A percentile compares a stretch with the other conserved stretches of the same genome.
These are phyloP conservation scores for Chiua virens DNA, from an alignment of 768 basidiomycete species.

Conservation along the genomic window DNA sequence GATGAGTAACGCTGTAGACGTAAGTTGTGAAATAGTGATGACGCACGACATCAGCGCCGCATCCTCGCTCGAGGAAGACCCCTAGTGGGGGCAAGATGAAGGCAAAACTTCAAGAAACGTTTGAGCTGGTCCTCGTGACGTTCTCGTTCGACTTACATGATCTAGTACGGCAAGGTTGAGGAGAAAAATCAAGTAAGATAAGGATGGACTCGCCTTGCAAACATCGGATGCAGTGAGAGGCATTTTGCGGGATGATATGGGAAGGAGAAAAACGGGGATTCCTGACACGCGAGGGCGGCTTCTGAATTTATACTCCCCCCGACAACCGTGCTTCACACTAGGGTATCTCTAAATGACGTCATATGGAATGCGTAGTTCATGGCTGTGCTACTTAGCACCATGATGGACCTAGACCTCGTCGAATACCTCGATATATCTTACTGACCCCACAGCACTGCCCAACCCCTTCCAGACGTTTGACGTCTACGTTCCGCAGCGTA, in stretches of 20 bases:
- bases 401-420: constrained; percentile 14
- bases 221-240: constrained; percentile 72
- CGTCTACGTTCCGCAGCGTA: constrained; percentile 41
- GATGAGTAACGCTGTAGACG: neutral
- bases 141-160: constrained; percentile 39
- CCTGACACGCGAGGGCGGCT: neutral
- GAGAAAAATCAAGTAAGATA: neutral
- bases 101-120: constrained; percentile 46
- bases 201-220: constrained; percentile 58
- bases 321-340: too few species aligned
- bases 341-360: constrained; percentile 26
- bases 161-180: constrained; percentile 32
- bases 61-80: constrained; percentile 88
- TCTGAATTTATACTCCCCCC: too few species aligned
- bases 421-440: constrained; percentile 37
- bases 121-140: constrained; percentile 11
- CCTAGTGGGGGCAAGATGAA: constrained; percentile 80
- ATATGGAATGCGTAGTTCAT: constrained; percentile 1
- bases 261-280: neutral
- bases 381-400: constrained; percentile 9
- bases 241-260: constrained; percentile 41
- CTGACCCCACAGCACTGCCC: constrained; percentile 13
- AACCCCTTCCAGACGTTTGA: constrained; percentile 54
- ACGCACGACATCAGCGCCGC: constrained; percentile 71
- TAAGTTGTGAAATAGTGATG: neutral